Percentiles rank a stretch among this genome's conserved stretches.
Conservation (phyloP, 192 early-diverging fungal genomes). For the Glomus cerebriforme region DNA sequence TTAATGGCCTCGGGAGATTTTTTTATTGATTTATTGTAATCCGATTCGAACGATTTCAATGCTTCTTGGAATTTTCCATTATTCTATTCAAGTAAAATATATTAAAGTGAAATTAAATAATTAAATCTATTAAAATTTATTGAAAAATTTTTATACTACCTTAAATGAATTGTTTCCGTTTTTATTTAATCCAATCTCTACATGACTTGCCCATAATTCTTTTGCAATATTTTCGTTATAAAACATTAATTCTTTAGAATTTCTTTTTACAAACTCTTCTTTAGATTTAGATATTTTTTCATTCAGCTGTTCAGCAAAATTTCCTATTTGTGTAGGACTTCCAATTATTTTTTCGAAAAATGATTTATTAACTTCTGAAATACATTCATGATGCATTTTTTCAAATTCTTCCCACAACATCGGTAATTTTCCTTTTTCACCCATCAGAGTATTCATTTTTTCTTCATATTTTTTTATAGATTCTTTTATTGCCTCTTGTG, state of each 20-base stretch:
- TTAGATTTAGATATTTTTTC: neutral
- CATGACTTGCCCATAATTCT: neutral
- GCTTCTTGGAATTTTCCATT: neutral
- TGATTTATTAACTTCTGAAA: neutral
- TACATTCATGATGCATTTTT: neutral
- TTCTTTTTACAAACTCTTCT: neutral
- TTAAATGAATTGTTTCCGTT: neutral
- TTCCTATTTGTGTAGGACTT: neutral
- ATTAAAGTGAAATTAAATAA: too few species aligned
- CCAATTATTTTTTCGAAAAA: neutral
- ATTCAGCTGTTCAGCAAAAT: neutral
- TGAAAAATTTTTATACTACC: neutral
- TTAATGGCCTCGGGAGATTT: neutral
- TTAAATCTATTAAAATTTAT: too few species aligned
- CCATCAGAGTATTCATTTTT: neutral
- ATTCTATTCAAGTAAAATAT: neutral
- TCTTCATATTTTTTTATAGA: neutral
- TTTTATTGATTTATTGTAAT: neutral
- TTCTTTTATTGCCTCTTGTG: neutral
- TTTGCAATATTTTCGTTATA: neutral
- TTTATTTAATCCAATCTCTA: neutral
- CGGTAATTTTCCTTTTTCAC: neutral
- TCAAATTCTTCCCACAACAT: neutral
- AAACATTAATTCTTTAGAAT: neutral
- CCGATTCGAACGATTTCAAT: neutral